Evolutionary conservation across 495 filamentous ascomycete species (phyloP).

Genomic region (Penicillium waksmanii): DNA sequence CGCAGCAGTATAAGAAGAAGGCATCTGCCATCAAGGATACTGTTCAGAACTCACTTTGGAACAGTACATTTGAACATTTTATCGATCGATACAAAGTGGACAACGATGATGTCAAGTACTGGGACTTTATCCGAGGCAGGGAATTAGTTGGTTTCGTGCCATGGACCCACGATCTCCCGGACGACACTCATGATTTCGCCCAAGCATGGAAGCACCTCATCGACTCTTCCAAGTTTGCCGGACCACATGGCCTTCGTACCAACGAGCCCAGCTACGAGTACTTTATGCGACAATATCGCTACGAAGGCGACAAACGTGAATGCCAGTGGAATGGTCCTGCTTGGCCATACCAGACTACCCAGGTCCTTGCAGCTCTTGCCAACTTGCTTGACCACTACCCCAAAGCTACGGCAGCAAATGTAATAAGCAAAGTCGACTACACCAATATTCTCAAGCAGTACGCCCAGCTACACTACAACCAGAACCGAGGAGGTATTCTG

Average conservation of each 20-base stretch:
- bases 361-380: constrained; percentile 30
- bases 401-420: constrained; percentile 13
- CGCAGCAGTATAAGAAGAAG: constrained; percentile 21
- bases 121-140: constrained; percentile 35
- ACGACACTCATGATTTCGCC: constrained; percentile 28
- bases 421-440: constrained; percentile 27
- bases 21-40: constrained; percentile 24
- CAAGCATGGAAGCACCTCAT: constrained; percentile 25
- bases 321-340: constrained; percentile 40
- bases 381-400: constrained; percentile 39
- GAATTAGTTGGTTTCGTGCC: constrained; percentile 37
- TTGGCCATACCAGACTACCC: constrained; percentile 38
- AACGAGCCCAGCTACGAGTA: constrained; percentile 37
- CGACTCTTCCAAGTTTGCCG: constrained; percentile 24
- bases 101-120: constrained; percentile 34
- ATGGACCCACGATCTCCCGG: constrained; percentile 35
- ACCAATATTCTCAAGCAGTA: constrained; percentile 30
- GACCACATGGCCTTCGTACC: constrained; percentile 30
- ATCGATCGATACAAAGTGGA: constrained; percentile 35
- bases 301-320: constrained; percentile 27
- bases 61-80: constrained; percentile 36
- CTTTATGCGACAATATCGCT: constrained; percentile 35
- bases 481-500: constrained; percentile 25
- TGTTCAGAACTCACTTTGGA: constrained; percentile 32
- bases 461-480: constrained; percentile 33